Percentiles rank a stretch among this genome's conserved stretches.
Evolutionary conservation across 805 yeast genomes (phyloP).

Genomic region (Allodekkera sacchari): DNA sequence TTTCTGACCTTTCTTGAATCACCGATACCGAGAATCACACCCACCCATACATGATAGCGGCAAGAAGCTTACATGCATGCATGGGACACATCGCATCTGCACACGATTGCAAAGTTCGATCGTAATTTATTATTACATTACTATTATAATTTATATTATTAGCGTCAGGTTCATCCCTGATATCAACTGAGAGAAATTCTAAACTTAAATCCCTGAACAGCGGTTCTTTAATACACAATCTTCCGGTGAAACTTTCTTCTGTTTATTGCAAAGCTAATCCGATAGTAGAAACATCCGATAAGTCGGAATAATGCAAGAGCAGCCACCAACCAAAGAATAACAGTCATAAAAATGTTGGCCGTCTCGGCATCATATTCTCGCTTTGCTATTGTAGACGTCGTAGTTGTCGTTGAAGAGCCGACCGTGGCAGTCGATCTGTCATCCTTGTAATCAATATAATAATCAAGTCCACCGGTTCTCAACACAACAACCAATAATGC

Average conservation of each 20-base stretch:
- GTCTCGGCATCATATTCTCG: constrained; percentile 13
- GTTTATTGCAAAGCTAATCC: constrained; percentile 14
- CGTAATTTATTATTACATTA: background rate
- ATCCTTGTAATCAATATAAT: constrained; percentile 17
- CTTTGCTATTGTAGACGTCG: constrained; percentile 21
- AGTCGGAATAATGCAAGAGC: constrained; percentile 75
- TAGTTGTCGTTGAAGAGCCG: constrained; percentile 5
- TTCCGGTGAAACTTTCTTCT: constrained; percentile 15
- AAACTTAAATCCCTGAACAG: background rate
- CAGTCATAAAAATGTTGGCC: constrained; percentile 56
- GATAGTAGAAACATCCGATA: constrained; percentile 57
- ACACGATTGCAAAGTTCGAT: no score
- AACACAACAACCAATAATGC: constrained; percentile 72
- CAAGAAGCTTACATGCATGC: no score
- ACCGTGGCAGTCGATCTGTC: constrained; percentile 12
- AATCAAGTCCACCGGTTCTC: constrained; percentile 70
- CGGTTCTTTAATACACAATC: constrained; percentile 3
- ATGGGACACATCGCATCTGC: no score
- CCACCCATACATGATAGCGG: no score
- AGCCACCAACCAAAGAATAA: constrained; percentile 88
- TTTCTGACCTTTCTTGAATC: no score
- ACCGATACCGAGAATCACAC: no score
- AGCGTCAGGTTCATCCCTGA: background rate
- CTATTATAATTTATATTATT: background rate
- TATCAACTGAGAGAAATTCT: background rate